Evolutionary conservation across 2,329 filamentous ascomycete genomes (phyloP).

Genomic region (Trichoderma atrobrunneum): DNA sequence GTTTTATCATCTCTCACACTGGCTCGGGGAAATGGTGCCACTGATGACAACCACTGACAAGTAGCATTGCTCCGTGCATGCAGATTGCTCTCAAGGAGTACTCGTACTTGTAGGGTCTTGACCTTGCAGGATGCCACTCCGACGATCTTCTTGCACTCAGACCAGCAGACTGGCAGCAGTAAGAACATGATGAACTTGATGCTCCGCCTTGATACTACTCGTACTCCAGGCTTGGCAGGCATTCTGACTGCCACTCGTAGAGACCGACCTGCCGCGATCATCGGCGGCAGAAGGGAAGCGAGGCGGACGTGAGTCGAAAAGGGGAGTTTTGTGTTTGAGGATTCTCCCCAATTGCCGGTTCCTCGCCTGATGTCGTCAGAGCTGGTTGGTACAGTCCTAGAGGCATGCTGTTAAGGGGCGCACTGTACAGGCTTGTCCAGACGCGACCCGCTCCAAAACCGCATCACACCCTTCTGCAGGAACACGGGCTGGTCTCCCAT

Average conservation of each 20-base stretch:
- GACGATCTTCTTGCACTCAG: background rate
- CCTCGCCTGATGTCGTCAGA: conserved; percentile 2
- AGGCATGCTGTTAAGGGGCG: conserved; percentile 4
- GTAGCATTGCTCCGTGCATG: background rate
- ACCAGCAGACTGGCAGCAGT: background rate
- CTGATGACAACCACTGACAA: background rate
- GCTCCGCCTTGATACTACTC: background rate
- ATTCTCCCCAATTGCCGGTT: background rate
- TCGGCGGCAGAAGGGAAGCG: conserved; percentile 9
- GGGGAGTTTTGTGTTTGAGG: conserved; percentile 14
- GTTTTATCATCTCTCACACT: conserved; percentile 4
- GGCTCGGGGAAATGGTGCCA: conserved; percentile 1
- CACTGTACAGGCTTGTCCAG: background rate
- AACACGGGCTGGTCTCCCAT: conserved; percentile 16
- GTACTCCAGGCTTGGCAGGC: background rate
- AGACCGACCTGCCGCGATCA: conserved; percentile 8
- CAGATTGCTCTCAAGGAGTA: background rate
- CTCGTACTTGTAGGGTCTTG: background rate
- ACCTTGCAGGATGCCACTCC: background rate
- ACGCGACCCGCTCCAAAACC: conserved; percentile 17
- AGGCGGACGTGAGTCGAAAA: conserved; percentile 13
- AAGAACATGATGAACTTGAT: background rate
- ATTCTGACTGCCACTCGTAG: background rate
- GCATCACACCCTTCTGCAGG: conserved; percentile 22
- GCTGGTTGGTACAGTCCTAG: background rate